Evolutionary conservation across 305 asterid genomes (phyloP).

Genomic region (Rubia tinctorum): DNA sequence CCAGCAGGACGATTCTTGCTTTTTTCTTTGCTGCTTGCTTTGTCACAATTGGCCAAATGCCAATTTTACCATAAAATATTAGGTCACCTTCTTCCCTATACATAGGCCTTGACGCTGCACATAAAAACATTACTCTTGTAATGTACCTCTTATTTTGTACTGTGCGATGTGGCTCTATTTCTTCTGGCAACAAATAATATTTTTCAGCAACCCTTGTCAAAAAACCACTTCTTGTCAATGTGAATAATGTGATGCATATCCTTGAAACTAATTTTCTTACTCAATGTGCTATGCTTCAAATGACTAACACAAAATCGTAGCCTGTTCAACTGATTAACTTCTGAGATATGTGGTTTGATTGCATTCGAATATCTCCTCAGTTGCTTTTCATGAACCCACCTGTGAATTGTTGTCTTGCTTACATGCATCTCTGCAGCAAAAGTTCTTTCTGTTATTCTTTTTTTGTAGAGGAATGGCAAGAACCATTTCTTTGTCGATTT

Average conservation of each 20-base stretch:
- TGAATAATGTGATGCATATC: not conserved
- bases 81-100: not conserved
- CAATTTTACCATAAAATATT: not conserved
- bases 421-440: too few relatives aligned
- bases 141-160: not conserved
- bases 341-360: not conserved
- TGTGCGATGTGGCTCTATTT: not conserved
- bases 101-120: not conserved
- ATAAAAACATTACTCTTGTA: too few relatives aligned
- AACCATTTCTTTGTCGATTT: too few relatives aligned
- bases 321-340: too few relatives aligned
- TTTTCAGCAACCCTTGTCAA: not conserved
- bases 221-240: not conserved
- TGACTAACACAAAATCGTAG: not conserved
- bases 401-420: not conserved
- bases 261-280: too few relatives aligned
- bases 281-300: not conserved
- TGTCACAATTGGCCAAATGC: not conserved
- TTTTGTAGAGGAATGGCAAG: too few relatives aligned
- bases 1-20: too few relatives aligned
- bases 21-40: too few relatives aligned
- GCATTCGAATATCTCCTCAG: not conserved
- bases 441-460: too few relatives aligned
- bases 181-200: not conserved
- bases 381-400: not conserved